Percentiles rank a stretch among this genome's conserved stretches.
These are phyloP conservation scores for Aspergillus neotritici DNA, from an alignment of 2,329 filamentous ascomycete species.

Conservation along the genomic window DNA sequence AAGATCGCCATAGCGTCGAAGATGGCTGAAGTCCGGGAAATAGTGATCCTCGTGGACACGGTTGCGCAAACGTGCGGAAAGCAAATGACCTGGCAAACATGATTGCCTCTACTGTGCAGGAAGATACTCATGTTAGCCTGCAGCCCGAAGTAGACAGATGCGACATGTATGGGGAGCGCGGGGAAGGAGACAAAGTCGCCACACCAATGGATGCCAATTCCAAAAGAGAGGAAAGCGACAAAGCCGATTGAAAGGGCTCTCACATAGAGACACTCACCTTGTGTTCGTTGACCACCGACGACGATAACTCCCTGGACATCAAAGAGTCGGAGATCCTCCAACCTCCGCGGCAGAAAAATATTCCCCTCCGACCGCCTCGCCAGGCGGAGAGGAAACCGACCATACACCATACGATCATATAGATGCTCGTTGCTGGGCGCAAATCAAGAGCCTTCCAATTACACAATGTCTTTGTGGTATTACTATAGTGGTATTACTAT, in stretches of 20 bases:
- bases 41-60: slow-evolving; percentile 17
- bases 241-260: too few species aligned
- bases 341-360: slow-evolving; percentile 37
- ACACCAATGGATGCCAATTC: too few species aligned
- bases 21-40: slow-evolving; percentile 12
- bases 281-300: slow-evolving; percentile 4
- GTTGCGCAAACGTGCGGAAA: slow-evolving; percentile 23
- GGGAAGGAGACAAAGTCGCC: background rate
- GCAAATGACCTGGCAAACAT: slow-evolving; percentile 29
- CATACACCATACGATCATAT: too few species aligned
- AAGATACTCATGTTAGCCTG: slow-evolving; percentile 1
- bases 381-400: too few species aligned
- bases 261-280: background rate
- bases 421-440: too few species aligned
- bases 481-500: too few species aligned
- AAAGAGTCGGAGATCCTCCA: slow-evolving; percentile 12
- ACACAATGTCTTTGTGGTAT: too few species aligned
- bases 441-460: too few species aligned
- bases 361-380: slow-evolving; percentile 27
- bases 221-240: too few species aligned
- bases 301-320: too few species aligned
- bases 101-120: slow-evolving; percentile 10
- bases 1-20: slow-evolving; percentile 23
- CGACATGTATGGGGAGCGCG: background rate
- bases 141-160: background rate